Evolutionary conservation across 1,284 basidiomycete genomes (phyloP).

Genomic region (Veloporphyrellus conicus): DNA sequence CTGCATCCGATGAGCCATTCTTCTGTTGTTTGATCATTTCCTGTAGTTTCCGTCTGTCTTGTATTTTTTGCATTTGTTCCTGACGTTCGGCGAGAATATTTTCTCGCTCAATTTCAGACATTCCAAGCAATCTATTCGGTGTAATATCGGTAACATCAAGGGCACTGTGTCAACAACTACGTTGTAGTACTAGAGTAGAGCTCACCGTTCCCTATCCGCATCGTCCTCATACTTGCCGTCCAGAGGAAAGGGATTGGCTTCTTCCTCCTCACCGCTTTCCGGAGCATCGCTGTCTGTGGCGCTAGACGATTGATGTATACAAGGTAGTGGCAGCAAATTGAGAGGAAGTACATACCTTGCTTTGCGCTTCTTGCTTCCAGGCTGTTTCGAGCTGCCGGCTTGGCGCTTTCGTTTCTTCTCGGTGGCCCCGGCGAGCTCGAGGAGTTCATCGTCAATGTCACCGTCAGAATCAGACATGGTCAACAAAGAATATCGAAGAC

Average conservation of each 20-base stretch:
- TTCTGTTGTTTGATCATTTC: slow-evolving; percentile 71
- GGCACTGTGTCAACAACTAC: slow-evolving; percentile 22
- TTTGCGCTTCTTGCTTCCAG: slow-evolving; percentile 45
- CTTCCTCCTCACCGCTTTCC: slow-evolving; percentile 54
- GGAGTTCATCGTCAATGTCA: slow-evolving; percentile 63
- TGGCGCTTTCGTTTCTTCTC: slow-evolving; percentile 50
- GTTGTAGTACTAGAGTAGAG: slow-evolving; percentile 21
- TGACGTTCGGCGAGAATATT: slow-evolving; percentile 74
- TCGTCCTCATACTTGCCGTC: slow-evolving; percentile 89
- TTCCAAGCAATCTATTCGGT: slow-evolving; percentile 59
- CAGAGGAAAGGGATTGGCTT: slow-evolving; percentile 76
- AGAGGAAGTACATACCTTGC: slow-evolving; percentile 40
- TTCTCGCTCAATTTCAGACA: slow-evolving; percentile 88
- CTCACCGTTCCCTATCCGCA: slow-evolving; percentile 75
- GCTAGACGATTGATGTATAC: slow-evolving; percentile 18
- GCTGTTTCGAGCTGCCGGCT: slow-evolving; percentile 30
- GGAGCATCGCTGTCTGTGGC: slow-evolving; percentile 43
- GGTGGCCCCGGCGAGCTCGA: slow-evolving; percentile 59
- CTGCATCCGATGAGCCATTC: slow-evolving; percentile 44
- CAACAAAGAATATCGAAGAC: background rate
- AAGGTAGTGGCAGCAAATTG: slow-evolving; percentile 2
- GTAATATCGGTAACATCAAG: slow-evolving; percentile 9
- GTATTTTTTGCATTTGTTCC: slow-evolving; percentile 76
- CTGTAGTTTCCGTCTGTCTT: slow-evolving; percentile 71
- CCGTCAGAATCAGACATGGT: slow-evolving; percentile 70